Evolutionary conservation across 768 basidiomycete species (phyloP).

Genomic region (Clitopilus hobsonii): DNA sequence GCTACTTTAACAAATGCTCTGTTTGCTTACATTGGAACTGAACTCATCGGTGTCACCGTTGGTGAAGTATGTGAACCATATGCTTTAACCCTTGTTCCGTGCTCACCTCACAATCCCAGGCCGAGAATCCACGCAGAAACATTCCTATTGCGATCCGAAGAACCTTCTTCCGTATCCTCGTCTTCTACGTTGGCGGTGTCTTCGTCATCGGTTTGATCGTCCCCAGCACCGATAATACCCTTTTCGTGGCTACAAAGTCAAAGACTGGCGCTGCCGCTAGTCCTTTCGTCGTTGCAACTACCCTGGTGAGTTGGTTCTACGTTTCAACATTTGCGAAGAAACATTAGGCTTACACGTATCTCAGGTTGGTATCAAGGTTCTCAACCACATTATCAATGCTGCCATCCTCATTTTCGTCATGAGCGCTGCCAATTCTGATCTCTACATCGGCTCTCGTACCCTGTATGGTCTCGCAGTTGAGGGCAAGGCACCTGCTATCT

Average conservation of each 20-base stretch:
- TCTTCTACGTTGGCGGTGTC: constrained; percentile 67
- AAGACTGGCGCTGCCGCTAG: constrained; percentile 55
- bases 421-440: constrained; percentile 59
- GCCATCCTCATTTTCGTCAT: constrained; percentile 62
- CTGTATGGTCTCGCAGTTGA: constrained; percentile 45
- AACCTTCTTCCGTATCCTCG: constrained; percentile 53
- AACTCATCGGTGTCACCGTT: constrained; percentile 66
- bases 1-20: constrained; percentile 65
- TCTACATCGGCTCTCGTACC: constrained; percentile 49
- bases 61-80: constrained; percentile 28
- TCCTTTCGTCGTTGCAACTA: constrained; percentile 55
- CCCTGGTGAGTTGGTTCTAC: constrained; percentile 19
- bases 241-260: constrained; percentile 40
- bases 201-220: constrained; percentile 72
- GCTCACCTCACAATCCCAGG: constrained; percentile 25
- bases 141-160: constrained; percentile 67
- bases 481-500: constrained; percentile 43
- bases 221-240: constrained; percentile 49
- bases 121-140: constrained; percentile 68
- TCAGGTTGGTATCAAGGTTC: constrained; percentile 50
- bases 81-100: neutral
- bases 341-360: too few relatives aligned
- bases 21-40: constrained; percentile 73
- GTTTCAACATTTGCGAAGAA: too few relatives aligned
- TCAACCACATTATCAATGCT: constrained; percentile 63